Percentiles rank a stretch among this genome's conserved stretches.
These are phyloP conservation scores for Testicularia cyperi DNA, from an alignment of 1,284 basidiomycete species.

Conservation along the genomic window DNA sequence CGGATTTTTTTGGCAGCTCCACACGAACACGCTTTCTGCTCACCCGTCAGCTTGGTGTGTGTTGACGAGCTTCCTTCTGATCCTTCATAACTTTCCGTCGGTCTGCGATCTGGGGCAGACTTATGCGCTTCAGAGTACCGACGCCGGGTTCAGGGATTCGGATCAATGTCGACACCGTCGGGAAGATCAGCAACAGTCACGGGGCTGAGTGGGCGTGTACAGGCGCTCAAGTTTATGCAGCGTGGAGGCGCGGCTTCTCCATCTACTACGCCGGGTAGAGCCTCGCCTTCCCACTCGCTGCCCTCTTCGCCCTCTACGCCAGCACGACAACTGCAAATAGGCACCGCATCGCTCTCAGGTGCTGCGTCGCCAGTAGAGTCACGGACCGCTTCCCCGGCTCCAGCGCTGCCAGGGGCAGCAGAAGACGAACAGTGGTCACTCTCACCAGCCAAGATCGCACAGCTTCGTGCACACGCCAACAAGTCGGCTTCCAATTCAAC, in stretches of 20 bases:
- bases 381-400: conserved; percentile 1
- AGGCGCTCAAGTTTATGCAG: conserved; percentile 44
- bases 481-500: background rate
- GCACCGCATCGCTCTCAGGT: conserved; percentile 1
- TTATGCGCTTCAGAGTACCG: too few relatives aligned
- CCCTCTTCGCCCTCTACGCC: conserved; percentile 1
- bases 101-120: too few relatives aligned
- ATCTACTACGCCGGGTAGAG: too few relatives aligned
- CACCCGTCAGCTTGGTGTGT: too few relatives aligned
- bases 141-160: too few relatives aligned
- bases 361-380: conserved; percentile 1
- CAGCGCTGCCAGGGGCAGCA: background rate
- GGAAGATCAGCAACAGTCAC: conserved; percentile 31
- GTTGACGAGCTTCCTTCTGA: too few relatives aligned
- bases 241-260: conserved; percentile 5
- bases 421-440: conserved; percentile 33
- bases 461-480: conserved; percentile 7
- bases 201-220: conserved; percentile 32
- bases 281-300: too few relatives aligned
- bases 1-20: too few relatives aligned
- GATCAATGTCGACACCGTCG: too few relatives aligned
- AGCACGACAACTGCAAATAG: background rate
- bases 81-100: too few relatives aligned
- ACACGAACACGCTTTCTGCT: too few relatives aligned
- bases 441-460: conserved; percentile 16